Conservation (phyloP, 805 yeast genomes). For the Pichia nakasei region DNA sequence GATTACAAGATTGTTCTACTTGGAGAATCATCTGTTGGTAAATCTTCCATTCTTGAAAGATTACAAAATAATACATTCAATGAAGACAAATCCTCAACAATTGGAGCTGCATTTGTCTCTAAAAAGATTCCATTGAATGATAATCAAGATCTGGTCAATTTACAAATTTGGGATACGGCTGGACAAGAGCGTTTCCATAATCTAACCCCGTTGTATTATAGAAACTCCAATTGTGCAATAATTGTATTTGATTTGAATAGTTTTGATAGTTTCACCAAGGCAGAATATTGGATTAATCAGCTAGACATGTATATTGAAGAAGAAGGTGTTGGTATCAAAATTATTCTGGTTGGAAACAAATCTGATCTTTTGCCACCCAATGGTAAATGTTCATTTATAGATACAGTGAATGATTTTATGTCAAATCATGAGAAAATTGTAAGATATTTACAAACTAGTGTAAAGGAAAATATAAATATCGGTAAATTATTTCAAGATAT, state of each 20-base stretch:
- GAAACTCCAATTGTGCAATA: conserved; percentile 76
- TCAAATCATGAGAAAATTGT: conserved; percentile 12
- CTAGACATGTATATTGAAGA: conserved; percentile 28
- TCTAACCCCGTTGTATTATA: conserved; percentile 74
- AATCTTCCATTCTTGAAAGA: conserved; percentile 70
- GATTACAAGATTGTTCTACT: conserved; percentile 30
- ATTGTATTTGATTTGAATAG: conserved; percentile 81
- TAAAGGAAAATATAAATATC: conserved; percentile 63
- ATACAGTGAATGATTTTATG: conserved; percentile 18
- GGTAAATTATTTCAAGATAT: conserved; percentile 32
- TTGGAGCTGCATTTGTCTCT: conserved; percentile 97
- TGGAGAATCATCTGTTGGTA: conserved; percentile 55
- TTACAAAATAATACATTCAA: conserved; percentile 69
- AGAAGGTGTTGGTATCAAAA: conserved; percentile 17
- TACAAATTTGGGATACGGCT: conserved; percentile 91
- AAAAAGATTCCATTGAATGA: conserved; percentile 45
- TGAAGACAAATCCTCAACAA: conserved; percentile 77
- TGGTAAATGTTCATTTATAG: conserved; percentile 17
- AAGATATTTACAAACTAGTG: conserved; percentile 44
- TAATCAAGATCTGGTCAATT: conserved; percentile 29
- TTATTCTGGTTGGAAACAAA: conserved; percentile 74
- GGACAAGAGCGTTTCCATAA: conserved; percentile 87
- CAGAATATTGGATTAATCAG: conserved; percentile 88
- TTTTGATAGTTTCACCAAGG: conserved; percentile 46
- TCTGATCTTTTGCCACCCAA: conserved; percentile 41